Evolutionary conservation across 2,329 filamentous ascomycete genomes (phyloP), one percentile per base, ranked within the genome.

Genomic region (Aspergillus sclerotialis): DNA sequence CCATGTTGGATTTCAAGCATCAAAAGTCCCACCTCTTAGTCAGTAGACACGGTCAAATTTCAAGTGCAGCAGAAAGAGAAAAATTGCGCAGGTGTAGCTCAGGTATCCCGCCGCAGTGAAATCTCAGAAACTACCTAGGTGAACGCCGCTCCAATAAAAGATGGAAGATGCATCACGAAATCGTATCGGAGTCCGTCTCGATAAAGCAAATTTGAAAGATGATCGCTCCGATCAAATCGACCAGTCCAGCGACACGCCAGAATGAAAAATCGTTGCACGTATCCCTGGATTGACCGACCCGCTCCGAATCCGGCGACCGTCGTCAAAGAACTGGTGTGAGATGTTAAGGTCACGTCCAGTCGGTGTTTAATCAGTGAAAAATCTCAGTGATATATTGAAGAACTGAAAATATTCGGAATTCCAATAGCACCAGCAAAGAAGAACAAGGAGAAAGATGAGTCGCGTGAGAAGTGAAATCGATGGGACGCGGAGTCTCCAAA

Each of bases 1-100:
- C 45, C 49, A 50, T 55, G 23, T 8, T 6, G 15, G 13, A 6
- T 15, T 24, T 23, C 10, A n/a, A 23, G 19, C 19, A 10, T 10
- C 19, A 23, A 23, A 23, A n/a, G n/a, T n/a, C n/a, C n/a, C n/a
- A n/a, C n/a, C n/a, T n/a, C n/a, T n/a, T n/a, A n/a, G n/a, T n/a
- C n/a, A n/a, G n/a, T n/a, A n/a, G n/a, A n/a, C n/a, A n/a, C n/a
- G n/a, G n/a, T n/a, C n/a, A n/a, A n/a, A n/a, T n/a, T n/a, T n/a
- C n/a, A n/a, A n/a, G n/a, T n/a, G n/a, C n/a, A n/a, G n/a, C n/a
- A n/a, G n/a, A n/a, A n/a, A n/a, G n/a, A n/a, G n/a, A n/a, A n/a
- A n/a, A n/a, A n/a, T 23, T 23, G 6, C 28, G 29, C 40, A 36
- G n/a, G 7, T 7, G 19, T n/a, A 21, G 24, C 23, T 21, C 11